phyloP scores from a whole-genome alignment of 2,329 filamentous ascomycete genomes.

The Byssothecium circinans region DNA sequence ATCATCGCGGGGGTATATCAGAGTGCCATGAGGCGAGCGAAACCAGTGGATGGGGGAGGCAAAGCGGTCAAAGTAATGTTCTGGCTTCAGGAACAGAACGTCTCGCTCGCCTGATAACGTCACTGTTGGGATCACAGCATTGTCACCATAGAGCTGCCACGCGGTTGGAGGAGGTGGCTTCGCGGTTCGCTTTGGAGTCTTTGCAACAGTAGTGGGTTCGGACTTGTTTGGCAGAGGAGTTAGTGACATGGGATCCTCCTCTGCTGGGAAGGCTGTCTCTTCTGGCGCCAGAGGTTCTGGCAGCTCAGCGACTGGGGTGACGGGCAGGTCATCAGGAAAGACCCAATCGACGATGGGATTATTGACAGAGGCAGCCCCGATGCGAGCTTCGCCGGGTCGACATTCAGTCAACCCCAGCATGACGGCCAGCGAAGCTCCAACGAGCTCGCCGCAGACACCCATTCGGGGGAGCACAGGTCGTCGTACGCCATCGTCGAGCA shows the following conservation, averaged over 20 bases:
- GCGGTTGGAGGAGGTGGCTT: constrained; percentile 25
- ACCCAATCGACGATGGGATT: constrained; percentile 55
- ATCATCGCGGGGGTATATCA: constrained; percentile 28
- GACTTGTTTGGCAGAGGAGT: constrained; percentile 10
- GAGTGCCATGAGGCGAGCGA: constrained; percentile 45
- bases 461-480: constrained; percentile 36
- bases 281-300: constrained; percentile 34
- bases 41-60: constrained; percentile 55
- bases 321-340: constrained; percentile 40
- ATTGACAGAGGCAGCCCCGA: constrained; percentile 51
- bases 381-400: constrained; percentile 41
- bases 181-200: constrained; percentile 17
- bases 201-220: constrained; percentile 4
- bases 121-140: constrained; percentile 26
- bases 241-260: constrained; percentile 26
- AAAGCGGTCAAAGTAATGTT: constrained; percentile 53
- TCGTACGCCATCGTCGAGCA: constrained; percentile 26
- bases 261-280: constrained; percentile 34
- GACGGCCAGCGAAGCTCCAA: constrained; percentile 52
- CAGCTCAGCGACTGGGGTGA: constrained; percentile 21
- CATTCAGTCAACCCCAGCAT: constrained; percentile 56
- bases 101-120: constrained; percentile 40
- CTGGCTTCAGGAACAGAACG: constrained; percentile 46
- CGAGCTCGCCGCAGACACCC: constrained; percentile 51
- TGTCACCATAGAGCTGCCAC: constrained; percentile 33